Evolutionary conservation across 1,284 basidiomycete genomes (phyloP), one percentile per base, ranked within the genome.

Genomic region (Macrocystidia cucumis): DNA sequence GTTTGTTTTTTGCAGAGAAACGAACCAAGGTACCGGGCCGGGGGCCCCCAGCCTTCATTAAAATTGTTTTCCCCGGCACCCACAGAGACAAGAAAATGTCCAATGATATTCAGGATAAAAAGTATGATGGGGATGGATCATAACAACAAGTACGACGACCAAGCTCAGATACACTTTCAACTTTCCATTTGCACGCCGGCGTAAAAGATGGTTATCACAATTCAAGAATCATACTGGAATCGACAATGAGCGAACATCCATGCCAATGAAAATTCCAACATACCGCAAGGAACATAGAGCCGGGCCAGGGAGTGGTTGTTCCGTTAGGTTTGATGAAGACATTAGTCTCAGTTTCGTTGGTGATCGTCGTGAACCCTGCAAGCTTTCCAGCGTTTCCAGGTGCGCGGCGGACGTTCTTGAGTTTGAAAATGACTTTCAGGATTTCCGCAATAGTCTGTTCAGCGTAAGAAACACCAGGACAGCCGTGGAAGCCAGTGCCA

Each of bases 381-480:
- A 69, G 52, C 12, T 42, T 47, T 2, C 71, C 71, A 5, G 58
- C 49, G 20, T 57, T 45, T 0, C 66, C 68, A 24, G 54, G 45
- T 3, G 67, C 69, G 22, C 65, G 63, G n/a, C 63, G 58, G 17
- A 72, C 38, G 43, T 67, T 66, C 45, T 62, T 63, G 29, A 72
- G 47, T 27, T 49, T 52, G 52, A 72, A 72, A 17, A 74, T 52
- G 14, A 56, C 55, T 47, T 61, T 64, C 33, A 74, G 45, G 19
- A 66, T 61, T 43, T 70, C 65, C 8, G 61, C 51, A 20, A 67
- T 60, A 7, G 60, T 57, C 32, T 62, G 56, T 30, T 63, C 57
- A 0, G 59, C 52, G 39, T 60, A 65, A 4, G 56, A 44, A 4
- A 57, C 47, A 1, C 67, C 69, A 2, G 62, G 58, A 39, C 64